Evolutionary conservation across 108 stramenopile species (phyloP).

Genomic region (Skeletonema tropicum): DNA sequence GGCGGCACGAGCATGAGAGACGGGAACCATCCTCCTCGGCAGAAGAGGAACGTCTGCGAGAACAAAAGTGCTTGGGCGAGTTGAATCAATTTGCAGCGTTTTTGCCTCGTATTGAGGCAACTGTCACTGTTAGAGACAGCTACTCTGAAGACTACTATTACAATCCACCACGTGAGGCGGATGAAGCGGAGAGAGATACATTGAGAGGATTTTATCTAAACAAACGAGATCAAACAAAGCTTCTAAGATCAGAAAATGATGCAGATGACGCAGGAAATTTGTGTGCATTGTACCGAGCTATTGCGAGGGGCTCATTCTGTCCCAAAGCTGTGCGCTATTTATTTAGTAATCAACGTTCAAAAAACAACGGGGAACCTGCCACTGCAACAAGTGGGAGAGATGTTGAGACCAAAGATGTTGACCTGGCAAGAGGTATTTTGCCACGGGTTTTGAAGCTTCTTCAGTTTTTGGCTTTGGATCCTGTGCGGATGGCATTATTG

Average conservation of each 20-base stretch:
- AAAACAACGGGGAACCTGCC: not conserved
- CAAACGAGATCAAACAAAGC: not conserved
- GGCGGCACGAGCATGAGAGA: slow-evolving; percentile 28
- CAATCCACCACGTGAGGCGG: not conserved
- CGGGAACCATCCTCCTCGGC: not conserved
- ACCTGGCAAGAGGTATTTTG: slow-evolving; percentile 23
- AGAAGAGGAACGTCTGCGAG: slow-evolving; percentile 3
- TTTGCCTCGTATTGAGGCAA: slow-evolving; percentile 37
- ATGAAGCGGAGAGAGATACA: not conserved
- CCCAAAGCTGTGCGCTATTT: slow-evolving; percentile 59
- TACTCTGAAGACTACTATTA: slow-evolving; percentile 22
- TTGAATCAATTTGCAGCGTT: slow-evolving; percentile 26
- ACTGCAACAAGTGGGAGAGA: not conserved
- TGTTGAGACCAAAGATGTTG: slow-evolving; percentile 6
- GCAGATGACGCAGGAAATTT: slow-evolving; percentile 57
- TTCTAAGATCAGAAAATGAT: slow-evolving; percentile 1
- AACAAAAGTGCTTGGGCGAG: slow-evolving; percentile 25
- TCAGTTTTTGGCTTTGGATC: slow-evolving; percentile 26
- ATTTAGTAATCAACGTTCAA: not conserved
- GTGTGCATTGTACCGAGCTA: slow-evolving; percentile 70
- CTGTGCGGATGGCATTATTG: slow-evolving; percentile 18
- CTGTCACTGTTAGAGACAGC: slow-evolving; percentile 5
- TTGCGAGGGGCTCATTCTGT: slow-evolving; percentile 67
- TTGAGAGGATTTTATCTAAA: not conserved
- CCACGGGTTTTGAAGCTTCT: slow-evolving; percentile 25